Conservation (phyloP, 768 basidiomycete species). For the Naganishia vaughanmartiniae region DNA sequence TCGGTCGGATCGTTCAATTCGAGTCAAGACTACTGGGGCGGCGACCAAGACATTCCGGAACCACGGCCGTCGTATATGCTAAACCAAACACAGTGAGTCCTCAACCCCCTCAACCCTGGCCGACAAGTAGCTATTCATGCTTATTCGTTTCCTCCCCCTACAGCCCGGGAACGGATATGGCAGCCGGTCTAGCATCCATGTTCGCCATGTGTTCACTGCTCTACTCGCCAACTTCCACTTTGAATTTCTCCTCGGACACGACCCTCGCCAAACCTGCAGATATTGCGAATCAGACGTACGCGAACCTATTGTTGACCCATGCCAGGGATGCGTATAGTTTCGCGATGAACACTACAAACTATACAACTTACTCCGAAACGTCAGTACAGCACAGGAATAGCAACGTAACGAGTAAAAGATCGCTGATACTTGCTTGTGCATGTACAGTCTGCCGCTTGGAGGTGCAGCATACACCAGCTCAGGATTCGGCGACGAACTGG, state of each 20-base stretch:
- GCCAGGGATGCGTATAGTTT: slow-evolving; percentile 72
- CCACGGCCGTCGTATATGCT: slow-evolving; percentile 75
- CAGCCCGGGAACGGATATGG: slow-evolving; percentile 82
- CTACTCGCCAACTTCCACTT: slow-evolving; percentile 62
- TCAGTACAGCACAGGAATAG: not conserved
- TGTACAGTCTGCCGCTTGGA: slow-evolving; percentile 22
- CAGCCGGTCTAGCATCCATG: slow-evolving; percentile 77
- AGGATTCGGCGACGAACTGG: slow-evolving; percentile 43
- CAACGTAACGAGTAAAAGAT: too few species aligned
- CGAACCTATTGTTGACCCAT: slow-evolving; percentile 67
- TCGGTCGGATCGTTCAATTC: slow-evolving; percentile 66
- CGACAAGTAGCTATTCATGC: not conserved
- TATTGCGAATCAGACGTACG: slow-evolving; percentile 64
- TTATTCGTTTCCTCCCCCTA: slow-evolving; percentile 28
- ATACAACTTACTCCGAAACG: slow-evolving; percentile 38
- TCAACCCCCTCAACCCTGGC: not conserved
- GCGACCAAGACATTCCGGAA: slow-evolving; percentile 68
- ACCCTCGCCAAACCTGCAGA: slow-evolving; percentile 49
- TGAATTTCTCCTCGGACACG: slow-evolving; percentile 57
- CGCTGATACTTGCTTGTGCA: slow-evolving; percentile 21
- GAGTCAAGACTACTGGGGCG: slow-evolving; percentile 82
- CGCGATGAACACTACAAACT: slow-evolving; percentile 63
- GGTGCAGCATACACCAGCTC: slow-evolving; percentile 31
- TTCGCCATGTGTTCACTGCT: slow-evolving; percentile 82
- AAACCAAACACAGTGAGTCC: slow-evolving; percentile 61